A percentile compares a stretch with the other conserved stretches of the same genome.
phyloP scores from a whole-genome alignment of 139 green algal species.

The Chlorella sp. region DNA sequence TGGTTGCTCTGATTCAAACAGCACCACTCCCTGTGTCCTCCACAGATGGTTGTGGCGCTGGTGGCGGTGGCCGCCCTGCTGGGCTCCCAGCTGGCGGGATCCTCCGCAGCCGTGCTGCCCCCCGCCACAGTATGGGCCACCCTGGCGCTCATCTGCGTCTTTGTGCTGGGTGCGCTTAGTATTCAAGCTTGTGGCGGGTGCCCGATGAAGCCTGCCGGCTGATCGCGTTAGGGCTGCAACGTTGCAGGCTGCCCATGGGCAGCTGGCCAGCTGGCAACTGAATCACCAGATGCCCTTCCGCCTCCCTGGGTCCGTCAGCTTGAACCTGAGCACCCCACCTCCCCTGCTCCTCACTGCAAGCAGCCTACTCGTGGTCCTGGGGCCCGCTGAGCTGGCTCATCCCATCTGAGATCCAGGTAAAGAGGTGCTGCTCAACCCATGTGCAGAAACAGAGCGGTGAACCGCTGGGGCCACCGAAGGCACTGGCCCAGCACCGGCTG shows the following conservation, averaged over 20 bases:
- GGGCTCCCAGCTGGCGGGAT: conserved; percentile 41
- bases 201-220: too few relatives aligned
- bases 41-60: conserved; percentile 31
- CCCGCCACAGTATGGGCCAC: conserved; percentile 42
- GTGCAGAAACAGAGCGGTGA: too few relatives aligned
- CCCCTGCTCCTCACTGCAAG: not conserved
- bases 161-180: conserved; percentile 42
- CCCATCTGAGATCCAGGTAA: conserved; percentile 61
- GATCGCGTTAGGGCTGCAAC: too few relatives aligned
- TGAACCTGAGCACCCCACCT: not conserved
- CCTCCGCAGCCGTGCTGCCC: conserved; percentile 13
- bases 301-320: too few relatives aligned
- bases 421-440: too few relatives aligned
- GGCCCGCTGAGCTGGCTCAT: conserved; percentile 78
- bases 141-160: conserved; percentile 77
- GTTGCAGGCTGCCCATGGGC: not conserved
- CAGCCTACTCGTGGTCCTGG: conserved; percentile 78
- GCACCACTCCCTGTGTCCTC: too few relatives aligned
- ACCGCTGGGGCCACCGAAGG: too few relatives aligned
- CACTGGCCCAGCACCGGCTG: too few relatives aligned
- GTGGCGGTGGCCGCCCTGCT: conserved; percentile 50
- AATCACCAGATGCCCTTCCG: too few relatives aligned
- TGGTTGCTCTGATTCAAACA: too few relatives aligned
- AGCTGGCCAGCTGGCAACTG: too few relatives aligned
- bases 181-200: too few relatives aligned